A percentile compares a stretch with the other conserved stretches of the same genome.
Evolutionary conservation across 768 basidiomycete genomes (phyloP).

Genomic region (Termitomyces titanicus): DNA sequence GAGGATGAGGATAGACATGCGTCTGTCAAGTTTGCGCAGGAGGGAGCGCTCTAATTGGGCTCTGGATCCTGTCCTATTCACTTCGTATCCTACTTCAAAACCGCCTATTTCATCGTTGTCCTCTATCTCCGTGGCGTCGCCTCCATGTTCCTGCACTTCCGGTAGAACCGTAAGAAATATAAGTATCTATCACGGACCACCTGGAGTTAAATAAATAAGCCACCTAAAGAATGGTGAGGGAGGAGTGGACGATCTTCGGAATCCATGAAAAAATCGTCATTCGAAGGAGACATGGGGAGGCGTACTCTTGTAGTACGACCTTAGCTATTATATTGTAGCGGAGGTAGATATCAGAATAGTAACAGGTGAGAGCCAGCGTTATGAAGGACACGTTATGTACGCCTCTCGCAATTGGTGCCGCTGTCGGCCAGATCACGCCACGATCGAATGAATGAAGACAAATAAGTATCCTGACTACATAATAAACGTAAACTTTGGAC

Average conservation of each 20-base stretch:
- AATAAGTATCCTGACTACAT: too few relatives aligned
- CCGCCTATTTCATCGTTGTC: background rate
- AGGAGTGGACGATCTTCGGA: constrained; percentile 14
- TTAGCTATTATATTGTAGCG: too few relatives aligned
- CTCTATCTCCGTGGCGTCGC: background rate
- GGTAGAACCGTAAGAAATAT: background rate
- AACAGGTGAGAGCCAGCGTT: background rate
- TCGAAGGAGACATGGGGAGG: constrained; percentile 1
- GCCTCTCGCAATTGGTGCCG: too few relatives aligned
- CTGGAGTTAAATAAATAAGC: background rate
- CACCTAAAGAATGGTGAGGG: constrained; percentile 1
- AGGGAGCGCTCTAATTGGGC: constrained; percentile 48
- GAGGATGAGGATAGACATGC: constrained; percentile 50
- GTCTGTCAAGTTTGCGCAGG: constrained; percentile 50
- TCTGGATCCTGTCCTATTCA: constrained; percentile 44
- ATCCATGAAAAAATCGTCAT: background rate
- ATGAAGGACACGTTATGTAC: too few relatives aligned
- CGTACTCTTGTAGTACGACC: too few relatives aligned
- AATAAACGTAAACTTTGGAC: too few relatives aligned
- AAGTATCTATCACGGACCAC: background rate
- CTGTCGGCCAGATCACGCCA: too few relatives aligned
- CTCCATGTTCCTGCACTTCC: background rate
- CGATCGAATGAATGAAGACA: too few relatives aligned
- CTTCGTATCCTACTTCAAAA: background rate
- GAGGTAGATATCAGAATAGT: too few relatives aligned